Evolutionary conservation across 495 filamentous ascomycete species (phyloP).

Genomic region (Penicillium manginii): DNA sequence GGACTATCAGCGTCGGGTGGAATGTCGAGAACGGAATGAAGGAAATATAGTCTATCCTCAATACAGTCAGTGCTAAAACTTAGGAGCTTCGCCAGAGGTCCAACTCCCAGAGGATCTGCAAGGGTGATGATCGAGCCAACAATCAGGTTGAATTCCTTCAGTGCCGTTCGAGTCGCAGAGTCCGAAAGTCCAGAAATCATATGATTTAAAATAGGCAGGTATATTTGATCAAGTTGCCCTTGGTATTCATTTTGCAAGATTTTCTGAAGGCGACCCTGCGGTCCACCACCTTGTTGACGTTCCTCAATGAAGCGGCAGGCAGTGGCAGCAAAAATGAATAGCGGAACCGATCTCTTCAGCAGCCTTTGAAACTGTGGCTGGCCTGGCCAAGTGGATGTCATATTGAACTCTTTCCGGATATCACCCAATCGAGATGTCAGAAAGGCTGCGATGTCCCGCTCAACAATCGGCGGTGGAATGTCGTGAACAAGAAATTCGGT

Average conservation of each 20-base stretch:
- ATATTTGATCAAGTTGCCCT: conserved; percentile 27
- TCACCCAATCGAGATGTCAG: too few species aligned
- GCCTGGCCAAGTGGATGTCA: too few species aligned
- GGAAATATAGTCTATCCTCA: neutral
- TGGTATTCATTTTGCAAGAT: conserved; percentile 16
- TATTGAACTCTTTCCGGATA: too few species aligned
- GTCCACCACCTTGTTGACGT: neutral
- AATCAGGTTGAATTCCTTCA: conserved; percentile 20
- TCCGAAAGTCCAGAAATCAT: conserved; percentile 18
- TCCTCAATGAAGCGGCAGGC: conserved; percentile 30
- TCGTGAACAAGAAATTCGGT: too few species aligned
- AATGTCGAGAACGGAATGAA: conserved; percentile 21
- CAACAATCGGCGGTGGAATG: too few species aligned
- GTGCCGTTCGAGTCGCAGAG: conserved; percentile 6
- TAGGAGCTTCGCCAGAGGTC: conserved; percentile 15
- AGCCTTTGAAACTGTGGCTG: too few species aligned
- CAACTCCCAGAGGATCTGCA: conserved; percentile 23
- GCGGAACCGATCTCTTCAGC: conserved; percentile 5
- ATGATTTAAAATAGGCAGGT: conserved; percentile 25
- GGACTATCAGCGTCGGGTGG: conserved; percentile 11
- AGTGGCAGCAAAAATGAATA: conserved; percentile 41
- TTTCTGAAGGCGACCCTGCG: conserved; percentile 13
- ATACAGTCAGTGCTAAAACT: conserved; percentile 11
- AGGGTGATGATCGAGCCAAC: conserved; percentile 30
- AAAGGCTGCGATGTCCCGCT: too few species aligned